Conservation (phyloP, 2,329 filamentous ascomycete genomes). For the Trichoderma aggressivum region DNA sequence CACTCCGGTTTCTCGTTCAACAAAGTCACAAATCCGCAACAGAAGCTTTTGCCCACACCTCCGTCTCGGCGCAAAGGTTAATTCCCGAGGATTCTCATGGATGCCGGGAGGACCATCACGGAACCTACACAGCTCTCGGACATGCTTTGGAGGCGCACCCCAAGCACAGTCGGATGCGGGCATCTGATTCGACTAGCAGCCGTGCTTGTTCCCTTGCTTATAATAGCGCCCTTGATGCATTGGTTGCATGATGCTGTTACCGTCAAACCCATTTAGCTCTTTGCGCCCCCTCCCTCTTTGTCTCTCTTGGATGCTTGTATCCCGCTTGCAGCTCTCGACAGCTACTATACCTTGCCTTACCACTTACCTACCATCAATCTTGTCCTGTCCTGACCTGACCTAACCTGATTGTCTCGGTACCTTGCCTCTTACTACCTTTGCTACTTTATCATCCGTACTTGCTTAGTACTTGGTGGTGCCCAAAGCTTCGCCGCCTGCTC, state of each 20-base stretch:
- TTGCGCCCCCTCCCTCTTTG: not conserved
- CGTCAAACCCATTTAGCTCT: not conserved
- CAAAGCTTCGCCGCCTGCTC: not conserved
- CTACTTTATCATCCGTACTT: not conserved
- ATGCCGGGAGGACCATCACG: not conserved
- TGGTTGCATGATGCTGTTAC: not conserved
- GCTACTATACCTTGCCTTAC: not conserved
- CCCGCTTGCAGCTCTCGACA: not conserved
- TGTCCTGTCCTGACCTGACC: not conserved
- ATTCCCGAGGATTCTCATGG: not conserved
- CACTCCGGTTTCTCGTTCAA: not conserved
- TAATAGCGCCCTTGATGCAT: not conserved
- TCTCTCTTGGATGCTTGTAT: not conserved
- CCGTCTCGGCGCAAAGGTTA: not conserved
- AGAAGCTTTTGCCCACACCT: not conserved
- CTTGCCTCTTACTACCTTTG: not conserved
- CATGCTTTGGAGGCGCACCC: slow-evolving; percentile 5
- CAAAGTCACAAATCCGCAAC: not conserved
- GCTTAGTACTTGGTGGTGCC: not conserved
- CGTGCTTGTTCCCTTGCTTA: not conserved
- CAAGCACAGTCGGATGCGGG: not conserved
- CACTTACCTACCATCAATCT: too few relatives aligned
- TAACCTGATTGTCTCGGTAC: not conserved
- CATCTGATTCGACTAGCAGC: not conserved
- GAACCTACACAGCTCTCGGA: not conserved